Evolutionary conservation across 345 rosid genomes (phyloP).

Genomic region (Pelargonium nanum): DNA sequence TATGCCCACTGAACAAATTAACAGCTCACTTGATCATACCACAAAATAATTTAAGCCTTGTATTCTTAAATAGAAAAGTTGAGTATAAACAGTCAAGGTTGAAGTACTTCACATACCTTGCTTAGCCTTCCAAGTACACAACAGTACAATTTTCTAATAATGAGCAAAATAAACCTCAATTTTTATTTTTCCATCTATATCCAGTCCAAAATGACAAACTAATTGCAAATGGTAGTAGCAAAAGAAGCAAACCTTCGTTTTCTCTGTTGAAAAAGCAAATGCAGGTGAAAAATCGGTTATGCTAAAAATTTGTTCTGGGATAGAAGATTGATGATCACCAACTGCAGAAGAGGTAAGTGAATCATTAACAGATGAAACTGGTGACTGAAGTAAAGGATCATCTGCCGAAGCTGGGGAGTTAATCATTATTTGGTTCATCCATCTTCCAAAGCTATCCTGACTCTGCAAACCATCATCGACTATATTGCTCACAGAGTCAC

Average conservation of each 20-base stretch:
- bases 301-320: constrained; percentile 47
- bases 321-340: constrained; percentile 24
- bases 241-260: constrained; percentile 57
- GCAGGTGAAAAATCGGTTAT: constrained; percentile 75
- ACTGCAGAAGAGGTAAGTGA: constrained; percentile 30
- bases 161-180: background rate
- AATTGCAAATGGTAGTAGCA: background rate
- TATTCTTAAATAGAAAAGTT: background rate
- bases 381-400: constrained; percentile 34
- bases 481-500: constrained; percentile 36
- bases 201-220: background rate
- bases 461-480: constrained; percentile 47
- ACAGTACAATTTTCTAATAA: background rate
- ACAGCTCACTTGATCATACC: too few species aligned
- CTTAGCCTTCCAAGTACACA: background rate
- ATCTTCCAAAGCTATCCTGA: constrained; percentile 81
- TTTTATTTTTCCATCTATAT: background rate
- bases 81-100: background rate
- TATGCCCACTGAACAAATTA: too few species aligned
- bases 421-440: constrained; percentile 51
- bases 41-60: background rate
- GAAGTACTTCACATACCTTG: background rate
- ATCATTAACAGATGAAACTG: constrained; percentile 33
- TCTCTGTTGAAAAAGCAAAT: constrained; percentile 73
- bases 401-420: constrained; percentile 42